These are phyloP conservation scores for Citrus hindsii DNA, from an alignment of 345 rosid species.

Conservation along the genomic window DNA sequence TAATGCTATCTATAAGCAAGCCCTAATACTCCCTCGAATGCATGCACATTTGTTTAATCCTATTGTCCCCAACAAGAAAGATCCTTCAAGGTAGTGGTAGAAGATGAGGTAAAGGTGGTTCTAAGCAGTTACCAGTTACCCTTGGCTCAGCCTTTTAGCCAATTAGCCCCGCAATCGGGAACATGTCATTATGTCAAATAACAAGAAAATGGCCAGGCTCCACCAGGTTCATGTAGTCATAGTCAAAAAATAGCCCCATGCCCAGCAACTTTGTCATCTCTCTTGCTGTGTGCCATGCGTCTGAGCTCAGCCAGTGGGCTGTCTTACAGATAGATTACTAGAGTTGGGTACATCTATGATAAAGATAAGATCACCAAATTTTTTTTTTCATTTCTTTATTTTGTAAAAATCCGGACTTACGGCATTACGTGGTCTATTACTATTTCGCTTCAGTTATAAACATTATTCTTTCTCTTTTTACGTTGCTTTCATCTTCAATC, in stretches of 20 bases:
- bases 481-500: slow-evolving; percentile 26
- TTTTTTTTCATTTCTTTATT: too few relatives aligned
- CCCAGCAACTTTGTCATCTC: not conserved
- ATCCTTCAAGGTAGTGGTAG: not conserved
- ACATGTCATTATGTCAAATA: not conserved
- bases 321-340: too few relatives aligned
- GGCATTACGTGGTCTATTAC: not conserved
- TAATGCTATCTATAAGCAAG: too few relatives aligned
- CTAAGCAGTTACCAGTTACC: not conserved
- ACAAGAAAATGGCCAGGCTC: slow-evolving; percentile 13
- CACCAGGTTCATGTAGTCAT: too few relatives aligned
- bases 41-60: not conserved
- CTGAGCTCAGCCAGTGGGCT: not conserved
- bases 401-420: not conserved
- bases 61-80: not conserved
- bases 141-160: slow-evolving; percentile 13
- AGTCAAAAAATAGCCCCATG: too few relatives aligned
- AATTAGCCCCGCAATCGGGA: slow-evolving; percentile 11
- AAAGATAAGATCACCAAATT: not conserved
- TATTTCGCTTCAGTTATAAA: not conserved
- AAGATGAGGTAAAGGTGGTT: slow-evolving; percentile 10
- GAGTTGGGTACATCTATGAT: not conserved
- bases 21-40: too few relatives aligned
- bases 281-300: not conserved
- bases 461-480: not conserved